Conservation (phyloP, 2,329 filamentous ascomycete species). For the Herpotrichia juniperi region DNA sequence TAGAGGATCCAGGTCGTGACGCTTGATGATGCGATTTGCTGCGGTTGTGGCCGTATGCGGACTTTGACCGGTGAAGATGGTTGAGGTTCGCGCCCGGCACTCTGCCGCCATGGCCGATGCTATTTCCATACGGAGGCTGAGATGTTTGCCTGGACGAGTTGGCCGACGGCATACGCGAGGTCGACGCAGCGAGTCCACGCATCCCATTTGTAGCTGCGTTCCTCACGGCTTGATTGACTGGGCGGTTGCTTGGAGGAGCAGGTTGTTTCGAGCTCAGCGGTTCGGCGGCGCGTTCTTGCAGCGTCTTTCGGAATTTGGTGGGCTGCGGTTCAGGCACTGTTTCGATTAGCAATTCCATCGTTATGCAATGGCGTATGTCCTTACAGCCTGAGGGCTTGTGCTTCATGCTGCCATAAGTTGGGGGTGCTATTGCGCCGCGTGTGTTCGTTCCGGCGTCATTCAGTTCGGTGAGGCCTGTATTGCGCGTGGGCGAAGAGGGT, state of each 20-base stretch:
- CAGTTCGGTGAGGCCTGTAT: conserved; percentile 54
- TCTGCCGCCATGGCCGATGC: conserved; percentile 59
- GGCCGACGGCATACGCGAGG: conserved; percentile 49
- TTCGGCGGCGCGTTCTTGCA: conserved; percentile 56
- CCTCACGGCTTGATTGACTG: conserved; percentile 50
- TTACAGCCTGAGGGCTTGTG: conserved; percentile 59
- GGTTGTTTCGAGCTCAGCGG: conserved; percentile 49
- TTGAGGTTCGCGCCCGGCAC: conserved; percentile 45
- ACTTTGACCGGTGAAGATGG: conserved; percentile 52
- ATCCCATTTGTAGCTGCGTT: conserved; percentile 51
- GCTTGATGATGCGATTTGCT: conserved; percentile 53
- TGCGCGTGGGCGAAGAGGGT: conserved; percentile 29
- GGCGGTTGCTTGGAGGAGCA: conserved; percentile 51
- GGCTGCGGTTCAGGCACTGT: conserved; percentile 55
- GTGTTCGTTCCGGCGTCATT: conserved; percentile 60
- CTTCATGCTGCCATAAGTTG: conserved; percentile 54
- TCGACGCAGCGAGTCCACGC: conserved; percentile 42
- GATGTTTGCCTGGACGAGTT: conserved; percentile 52
- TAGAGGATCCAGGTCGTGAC: conserved; percentile 46
- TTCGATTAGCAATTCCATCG: conserved; percentile 24
- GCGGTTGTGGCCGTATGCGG: conserved; percentile 54
- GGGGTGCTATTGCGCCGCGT: conserved; percentile 55
- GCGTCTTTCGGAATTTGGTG: conserved; percentile 56
- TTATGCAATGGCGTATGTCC: conserved; percentile 14
- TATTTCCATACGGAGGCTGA: conserved; percentile 59